phyloP scores from a whole-genome alignment of 805 yeast genomes.

The Lachancea waltii region DNA sequence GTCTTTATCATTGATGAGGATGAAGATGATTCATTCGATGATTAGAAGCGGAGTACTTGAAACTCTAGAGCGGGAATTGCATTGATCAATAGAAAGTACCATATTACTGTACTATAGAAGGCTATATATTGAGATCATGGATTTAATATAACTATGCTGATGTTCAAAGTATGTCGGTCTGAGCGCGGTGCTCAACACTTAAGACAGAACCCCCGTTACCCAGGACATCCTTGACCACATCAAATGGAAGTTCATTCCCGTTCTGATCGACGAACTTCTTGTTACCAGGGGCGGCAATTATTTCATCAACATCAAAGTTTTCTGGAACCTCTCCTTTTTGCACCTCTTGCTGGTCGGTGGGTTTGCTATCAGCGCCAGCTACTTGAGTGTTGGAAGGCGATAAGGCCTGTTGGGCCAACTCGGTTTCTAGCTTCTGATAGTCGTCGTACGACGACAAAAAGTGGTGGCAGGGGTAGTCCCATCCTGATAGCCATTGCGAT shows the following conservation, averaged over 20 bases:
- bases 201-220: slow-evolving; percentile 22
- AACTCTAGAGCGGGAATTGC: background rate
- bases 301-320: slow-evolving; percentile 14
- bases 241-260: slow-evolving; percentile 34
- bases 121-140: background rate
- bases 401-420: slow-evolving; percentile 1
- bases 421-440: slow-evolving; percentile 15
- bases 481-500: slow-evolving; percentile 51
- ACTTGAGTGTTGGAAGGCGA: slow-evolving; percentile 9
- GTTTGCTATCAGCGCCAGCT: slow-evolving; percentile 10
- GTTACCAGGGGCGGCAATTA: slow-evolving; percentile 23
- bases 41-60: background rate
- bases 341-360: slow-evolving; percentile 6
- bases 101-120: slow-evolving; percentile 1
- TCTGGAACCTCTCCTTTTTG: slow-evolving; percentile 5
- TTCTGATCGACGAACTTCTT: slow-evolving; percentile 34
- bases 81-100: background rate
- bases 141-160: background rate
- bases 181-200: slow-evolving; percentile 12
- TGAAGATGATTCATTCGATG: slow-evolving; percentile 2
- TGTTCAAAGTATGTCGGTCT: slow-evolving; percentile 4
- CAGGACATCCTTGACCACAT: slow-evolving; percentile 25
- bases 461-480: slow-evolving; percentile 85
- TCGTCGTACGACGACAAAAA: slow-evolving; percentile 37
- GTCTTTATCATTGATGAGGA: slow-evolving; percentile 6